These are phyloP conservation scores for Gossypium sturtianum DNA, from an alignment of 345 rosid genomes.

Conservation along the genomic window DNA sequence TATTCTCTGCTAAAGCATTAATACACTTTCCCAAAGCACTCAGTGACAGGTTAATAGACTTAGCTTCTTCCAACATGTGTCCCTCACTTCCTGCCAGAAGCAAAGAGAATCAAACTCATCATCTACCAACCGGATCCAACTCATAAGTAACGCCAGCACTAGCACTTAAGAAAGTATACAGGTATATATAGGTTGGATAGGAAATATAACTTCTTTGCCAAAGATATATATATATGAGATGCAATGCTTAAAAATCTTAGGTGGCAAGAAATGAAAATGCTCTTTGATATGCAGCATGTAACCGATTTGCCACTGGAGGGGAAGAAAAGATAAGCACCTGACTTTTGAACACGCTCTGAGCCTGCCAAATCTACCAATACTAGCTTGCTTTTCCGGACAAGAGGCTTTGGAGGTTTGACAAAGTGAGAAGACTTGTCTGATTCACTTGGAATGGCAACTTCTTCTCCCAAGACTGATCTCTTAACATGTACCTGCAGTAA, in stretches of 20 bases:
- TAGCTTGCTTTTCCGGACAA: constrained; percentile 83
- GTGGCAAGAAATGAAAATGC: neutral
- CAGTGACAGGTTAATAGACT: constrained; percentile 82
- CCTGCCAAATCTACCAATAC: constrained; percentile 97
- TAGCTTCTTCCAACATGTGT: constrained; percentile 85
- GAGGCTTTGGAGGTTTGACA: constrained; percentile 64
- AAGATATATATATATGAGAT: neutral
- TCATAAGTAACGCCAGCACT: neutral
- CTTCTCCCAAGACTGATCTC: constrained; percentile 64
- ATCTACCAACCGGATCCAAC: neutral
- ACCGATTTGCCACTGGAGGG: neutral
- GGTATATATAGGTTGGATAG: neutral
- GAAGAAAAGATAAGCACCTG: constrained; percentile 49
- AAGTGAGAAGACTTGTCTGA: constrained; percentile 48
- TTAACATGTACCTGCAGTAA: constrained; percentile 70
- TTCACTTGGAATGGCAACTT: constrained; percentile 51
- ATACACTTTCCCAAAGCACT: constrained; percentile 93
- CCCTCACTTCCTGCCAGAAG: constrained; percentile 73
- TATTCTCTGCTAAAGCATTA: constrained; percentile 83
- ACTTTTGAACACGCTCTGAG: constrained; percentile 95
- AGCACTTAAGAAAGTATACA: neutral
- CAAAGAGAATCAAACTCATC: constrained; percentile 11
- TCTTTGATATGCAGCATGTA: neutral
- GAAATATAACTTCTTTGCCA: neutral
- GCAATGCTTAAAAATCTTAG: neutral